phyloP scores from a whole-genome alignment of 371 early-diverging fungal genomes.

The Lichtheimia hyalospora region DNA sequence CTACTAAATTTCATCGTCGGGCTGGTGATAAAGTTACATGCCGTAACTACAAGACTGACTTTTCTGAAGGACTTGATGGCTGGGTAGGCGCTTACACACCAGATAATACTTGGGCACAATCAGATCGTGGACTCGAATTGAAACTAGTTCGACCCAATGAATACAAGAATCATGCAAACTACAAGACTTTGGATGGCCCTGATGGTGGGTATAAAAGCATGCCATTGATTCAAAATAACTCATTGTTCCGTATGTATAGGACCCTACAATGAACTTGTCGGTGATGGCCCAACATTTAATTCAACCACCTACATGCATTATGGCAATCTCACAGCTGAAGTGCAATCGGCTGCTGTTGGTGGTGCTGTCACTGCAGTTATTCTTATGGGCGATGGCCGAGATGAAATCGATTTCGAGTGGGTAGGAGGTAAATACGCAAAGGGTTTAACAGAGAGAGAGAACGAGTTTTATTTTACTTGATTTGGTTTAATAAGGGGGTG shows the following conservation, averaged over 20 bases:
- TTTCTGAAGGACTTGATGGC: conserved; percentile 22
- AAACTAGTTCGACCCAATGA: conserved; percentile 23
- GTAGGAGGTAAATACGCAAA: conserved; percentile 5
- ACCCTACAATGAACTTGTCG: conserved; percentile 30
- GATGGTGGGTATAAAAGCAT: neutral
- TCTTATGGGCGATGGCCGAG: conserved; percentile 37
- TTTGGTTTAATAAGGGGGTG: too few species aligned
- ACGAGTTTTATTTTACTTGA: too few species aligned
- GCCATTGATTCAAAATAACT: neutral
- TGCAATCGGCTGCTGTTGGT: conserved; percentile 29
- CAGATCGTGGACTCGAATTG: conserved; percentile 28
- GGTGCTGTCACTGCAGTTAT: conserved; percentile 48
- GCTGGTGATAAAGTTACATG: conserved; percentile 11
- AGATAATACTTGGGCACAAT: conserved; percentile 15
- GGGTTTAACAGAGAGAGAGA: too few species aligned
- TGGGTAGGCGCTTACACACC: conserved; percentile 26
- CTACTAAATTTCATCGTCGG: neutral
- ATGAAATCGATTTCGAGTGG: conserved; percentile 44
- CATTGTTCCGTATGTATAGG: conserved; percentile 10
- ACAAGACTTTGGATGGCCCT: neutral
- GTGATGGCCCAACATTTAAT: conserved; percentile 39
- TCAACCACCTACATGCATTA: conserved; percentile 37
- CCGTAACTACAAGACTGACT: conserved; percentile 24
- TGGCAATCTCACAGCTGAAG: conserved; percentile 30
- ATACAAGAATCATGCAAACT: too few species aligned